phyloP scores from a whole-genome alignment of 495 filamentous ascomycete genomes.

The Aspergillus leporis region DNA sequence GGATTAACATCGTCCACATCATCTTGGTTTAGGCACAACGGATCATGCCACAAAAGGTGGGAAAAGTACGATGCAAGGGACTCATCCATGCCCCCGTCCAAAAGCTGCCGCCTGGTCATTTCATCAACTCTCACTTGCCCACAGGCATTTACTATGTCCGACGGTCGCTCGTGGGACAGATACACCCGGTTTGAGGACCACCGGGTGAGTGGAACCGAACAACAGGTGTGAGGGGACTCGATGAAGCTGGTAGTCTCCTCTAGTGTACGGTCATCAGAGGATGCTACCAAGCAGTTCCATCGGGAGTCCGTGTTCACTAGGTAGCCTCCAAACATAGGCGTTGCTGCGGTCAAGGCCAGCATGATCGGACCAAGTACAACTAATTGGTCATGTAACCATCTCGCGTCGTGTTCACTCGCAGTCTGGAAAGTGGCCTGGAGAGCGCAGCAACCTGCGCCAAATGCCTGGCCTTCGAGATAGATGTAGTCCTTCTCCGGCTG shows the following conservation, averaged over 20 bases:
- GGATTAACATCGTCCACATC: background rate
- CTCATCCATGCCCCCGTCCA: background rate
- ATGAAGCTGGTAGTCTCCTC: background rate
- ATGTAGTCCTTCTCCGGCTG: background rate
- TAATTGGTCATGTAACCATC: background rate
- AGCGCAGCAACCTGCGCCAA: background rate
- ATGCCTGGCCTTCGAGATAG: background rate
- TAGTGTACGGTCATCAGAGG: background rate
- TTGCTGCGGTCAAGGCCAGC: background rate
- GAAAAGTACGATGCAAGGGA: background rate
- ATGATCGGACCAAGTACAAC: background rate
- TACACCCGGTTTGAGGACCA: background rate
- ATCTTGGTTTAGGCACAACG: background rate
- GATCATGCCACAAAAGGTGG: background rate
- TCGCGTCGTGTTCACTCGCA: background rate
- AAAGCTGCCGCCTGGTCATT: background rate
- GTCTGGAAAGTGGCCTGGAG: background rate
- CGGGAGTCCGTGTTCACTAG: background rate
- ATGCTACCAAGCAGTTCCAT: background rate
- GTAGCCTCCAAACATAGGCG: background rate
- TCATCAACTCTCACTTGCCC: background rate
- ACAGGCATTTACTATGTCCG: background rate
- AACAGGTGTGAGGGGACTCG: background rate
- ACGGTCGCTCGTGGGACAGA: background rate
- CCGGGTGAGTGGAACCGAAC: background rate